These are phyloP conservation scores for Herpetomonas muscarum DNA, from an alignment of 208 protist genomes.

Conservation along the genomic window DNA sequence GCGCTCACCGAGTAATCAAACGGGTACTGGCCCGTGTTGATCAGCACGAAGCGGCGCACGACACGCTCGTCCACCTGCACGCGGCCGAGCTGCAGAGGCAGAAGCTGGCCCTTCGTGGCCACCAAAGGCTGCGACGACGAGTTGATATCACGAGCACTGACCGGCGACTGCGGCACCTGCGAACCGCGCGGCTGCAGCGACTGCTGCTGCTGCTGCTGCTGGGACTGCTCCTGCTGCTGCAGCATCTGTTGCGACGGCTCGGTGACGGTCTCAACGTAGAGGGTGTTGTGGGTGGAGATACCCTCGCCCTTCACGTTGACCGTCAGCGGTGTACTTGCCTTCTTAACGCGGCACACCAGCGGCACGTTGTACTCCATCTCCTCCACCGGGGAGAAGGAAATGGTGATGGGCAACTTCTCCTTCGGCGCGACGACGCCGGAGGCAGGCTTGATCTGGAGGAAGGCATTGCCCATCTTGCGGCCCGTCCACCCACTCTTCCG, in stretches of 20 bases:
- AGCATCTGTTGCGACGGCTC: slow-evolving; percentile 15
- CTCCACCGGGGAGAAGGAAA: slow-evolving; percentile 85
- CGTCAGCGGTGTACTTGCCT: slow-evolving; percentile 85
- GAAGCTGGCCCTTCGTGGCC: slow-evolving; percentile 30
- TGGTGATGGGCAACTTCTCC: slow-evolving; percentile 57
- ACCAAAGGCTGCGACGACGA: slow-evolving; percentile 21
- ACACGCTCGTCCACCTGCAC: slow-evolving; percentile 91
- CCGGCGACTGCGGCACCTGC: not conserved
- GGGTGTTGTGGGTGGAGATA: slow-evolving; percentile 84
- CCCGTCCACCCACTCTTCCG: too few relatives aligned
- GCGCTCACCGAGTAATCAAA: slow-evolving; percentile 82
- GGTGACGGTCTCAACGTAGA: slow-evolving; percentile 66
- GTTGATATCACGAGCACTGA: slow-evolving; percentile 10
- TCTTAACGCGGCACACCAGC: slow-evolving; percentile 88
- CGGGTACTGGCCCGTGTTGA: slow-evolving; percentile 88
- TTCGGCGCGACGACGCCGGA: slow-evolving; percentile 76
- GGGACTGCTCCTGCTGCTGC: slow-evolving; percentile 16
- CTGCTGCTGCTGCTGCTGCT: too few relatives aligned
- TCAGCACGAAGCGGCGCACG: slow-evolving; percentile 69
- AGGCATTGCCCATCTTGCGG: slow-evolving; percentile 29
- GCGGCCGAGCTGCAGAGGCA: slow-evolving; percentile 84
- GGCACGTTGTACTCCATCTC: slow-evolving; percentile 94
- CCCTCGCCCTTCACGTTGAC: slow-evolving; percentile 97
- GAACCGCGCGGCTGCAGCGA: too few relatives aligned
- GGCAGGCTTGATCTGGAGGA: slow-evolving; percentile 76